phyloP scores from a whole-genome alignment of 225 moss, liverwort and hornwort genomes.

The Bryoerythrophyllum caledonicum region DNA sequence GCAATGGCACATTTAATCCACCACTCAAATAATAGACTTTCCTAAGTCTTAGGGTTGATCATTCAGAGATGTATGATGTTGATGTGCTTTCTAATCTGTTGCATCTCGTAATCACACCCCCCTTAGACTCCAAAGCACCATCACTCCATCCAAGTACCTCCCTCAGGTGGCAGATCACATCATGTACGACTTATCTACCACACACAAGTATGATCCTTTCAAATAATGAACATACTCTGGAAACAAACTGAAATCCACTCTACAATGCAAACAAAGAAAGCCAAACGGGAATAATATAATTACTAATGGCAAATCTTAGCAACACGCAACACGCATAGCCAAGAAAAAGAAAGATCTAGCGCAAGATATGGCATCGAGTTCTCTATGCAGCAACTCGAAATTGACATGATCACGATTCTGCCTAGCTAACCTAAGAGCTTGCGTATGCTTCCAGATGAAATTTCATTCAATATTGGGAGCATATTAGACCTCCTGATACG shows the following conservation, averaged over 20 bases:
- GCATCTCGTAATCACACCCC: background rate
- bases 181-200: background rate
- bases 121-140: background rate
- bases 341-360: background rate
- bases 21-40: background rate
- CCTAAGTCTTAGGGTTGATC: background rate
- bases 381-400: background rate
- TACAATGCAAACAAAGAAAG: background rate
- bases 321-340: background rate
- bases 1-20: background rate
- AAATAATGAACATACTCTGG: background rate
- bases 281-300: background rate
- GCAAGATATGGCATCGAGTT: background rate
- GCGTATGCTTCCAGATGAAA: no score
- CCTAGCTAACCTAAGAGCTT: no score
- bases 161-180: background rate
- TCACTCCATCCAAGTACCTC: background rate
- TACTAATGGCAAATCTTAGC: background rate
- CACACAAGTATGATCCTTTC: background rate
- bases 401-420: no score
- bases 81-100: background rate
- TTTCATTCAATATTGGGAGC: no score
- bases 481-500: no score
- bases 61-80: background rate
- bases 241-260: background rate